Conservation (phyloP, 2,329 filamentous ascomycete species). For the Cadophora luteo-olivacea region DNA sequence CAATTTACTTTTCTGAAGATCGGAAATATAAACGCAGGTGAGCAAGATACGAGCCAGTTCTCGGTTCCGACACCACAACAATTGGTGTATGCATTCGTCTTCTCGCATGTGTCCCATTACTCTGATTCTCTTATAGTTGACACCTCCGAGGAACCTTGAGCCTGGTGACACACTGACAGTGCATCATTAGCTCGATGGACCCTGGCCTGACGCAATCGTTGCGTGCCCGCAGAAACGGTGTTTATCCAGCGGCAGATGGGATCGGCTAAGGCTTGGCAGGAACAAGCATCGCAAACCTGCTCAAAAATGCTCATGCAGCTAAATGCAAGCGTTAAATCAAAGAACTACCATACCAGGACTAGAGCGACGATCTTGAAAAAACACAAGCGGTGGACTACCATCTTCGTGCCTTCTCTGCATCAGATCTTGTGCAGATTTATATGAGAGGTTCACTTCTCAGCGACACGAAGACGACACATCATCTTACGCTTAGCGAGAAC, state of each 20-base stretch:
- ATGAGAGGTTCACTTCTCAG: neutral
- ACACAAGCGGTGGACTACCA: neutral
- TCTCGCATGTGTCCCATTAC: neutral
- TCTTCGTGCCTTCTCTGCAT: no score
- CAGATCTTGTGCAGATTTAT: neutral
- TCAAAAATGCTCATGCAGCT: constrained; percentile 4
- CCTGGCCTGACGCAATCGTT: neutral
- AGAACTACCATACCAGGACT: neutral
- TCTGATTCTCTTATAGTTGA: neutral
- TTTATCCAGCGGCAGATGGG: neutral
- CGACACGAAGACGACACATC: neutral
- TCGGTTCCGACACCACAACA: neutral
- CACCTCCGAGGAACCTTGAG: neutral
- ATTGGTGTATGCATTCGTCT: neutral
- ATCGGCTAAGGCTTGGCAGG: constrained; percentile 9
- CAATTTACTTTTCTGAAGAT: no score
- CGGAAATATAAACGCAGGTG: no score
- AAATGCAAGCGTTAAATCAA: neutral
- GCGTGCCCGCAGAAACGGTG: neutral
- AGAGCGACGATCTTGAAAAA: neutral
- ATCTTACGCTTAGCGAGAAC: neutral
- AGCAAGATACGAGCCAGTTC: constrained; percentile 1
- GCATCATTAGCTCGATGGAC: neutral
- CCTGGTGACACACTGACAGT: neutral
- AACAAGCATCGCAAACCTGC: neutral